phyloP scores from a whole-genome alignment of 768 basidiomycete species.

The Macrolepiota dolichaula region DNA sequence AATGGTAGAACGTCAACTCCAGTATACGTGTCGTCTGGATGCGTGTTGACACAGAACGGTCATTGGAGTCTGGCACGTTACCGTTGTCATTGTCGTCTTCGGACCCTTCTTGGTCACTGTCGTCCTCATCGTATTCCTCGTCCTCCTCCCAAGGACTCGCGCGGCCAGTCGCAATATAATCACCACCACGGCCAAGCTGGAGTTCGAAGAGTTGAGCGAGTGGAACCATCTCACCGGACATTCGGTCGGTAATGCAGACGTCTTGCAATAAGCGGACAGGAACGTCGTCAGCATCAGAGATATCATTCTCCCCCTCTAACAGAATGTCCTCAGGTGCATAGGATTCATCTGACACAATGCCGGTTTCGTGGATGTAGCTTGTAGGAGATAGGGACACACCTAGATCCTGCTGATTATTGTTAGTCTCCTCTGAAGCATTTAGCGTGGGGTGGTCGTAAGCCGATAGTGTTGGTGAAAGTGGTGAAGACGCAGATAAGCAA shows the following conservation, averaged over 20 bases:
- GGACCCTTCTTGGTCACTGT: conserved; percentile 15
- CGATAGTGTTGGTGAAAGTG: conserved; percentile 22
- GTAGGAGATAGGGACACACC: neutral
- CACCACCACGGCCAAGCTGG: conserved; percentile 17
- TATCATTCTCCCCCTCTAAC: conserved; percentile 43
- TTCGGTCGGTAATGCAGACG: conserved; percentile 48
- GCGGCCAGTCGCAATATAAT: conserved; percentile 37
- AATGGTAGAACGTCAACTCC: conserved; percentile 46
- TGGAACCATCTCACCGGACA: conserved; percentile 34
- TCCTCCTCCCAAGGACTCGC: conserved; percentile 32
- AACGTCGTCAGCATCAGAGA: conserved; percentile 28
- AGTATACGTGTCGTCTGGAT: conserved; percentile 36
- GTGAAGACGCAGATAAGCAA: neutral
- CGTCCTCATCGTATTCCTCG: conserved; percentile 21
- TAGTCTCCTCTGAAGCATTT: neutral
- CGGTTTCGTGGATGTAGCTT: conserved; percentile 9
- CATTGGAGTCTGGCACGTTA: neutral
- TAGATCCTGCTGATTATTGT: neutral
- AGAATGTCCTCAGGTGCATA: conserved; percentile 36
- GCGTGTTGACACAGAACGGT: neutral
- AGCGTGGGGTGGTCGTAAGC: conserved; percentile 7
- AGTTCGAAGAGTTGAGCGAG: conserved; percentile 36
- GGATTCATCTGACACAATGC: conserved; percentile 3
- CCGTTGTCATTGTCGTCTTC: conserved; percentile 13
- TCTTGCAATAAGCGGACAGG: conserved; percentile 56